Evolutionary conservation across 768 basidiomycete species (phyloP).

Genomic region (Leccinum broughii): DNA sequence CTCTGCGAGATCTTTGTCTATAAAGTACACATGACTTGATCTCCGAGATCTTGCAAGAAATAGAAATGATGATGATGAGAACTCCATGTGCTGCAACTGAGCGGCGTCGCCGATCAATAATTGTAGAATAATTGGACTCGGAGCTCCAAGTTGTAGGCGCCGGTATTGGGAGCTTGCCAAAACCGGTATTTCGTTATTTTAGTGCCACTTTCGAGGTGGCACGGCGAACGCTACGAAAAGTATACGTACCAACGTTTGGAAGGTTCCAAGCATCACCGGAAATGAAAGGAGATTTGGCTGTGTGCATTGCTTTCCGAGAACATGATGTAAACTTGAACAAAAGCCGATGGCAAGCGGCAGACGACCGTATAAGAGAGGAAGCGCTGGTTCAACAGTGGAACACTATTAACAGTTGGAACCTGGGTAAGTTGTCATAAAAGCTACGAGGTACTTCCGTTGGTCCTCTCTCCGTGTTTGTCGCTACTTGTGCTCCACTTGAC

Average conservation of each 20-base stretch:
- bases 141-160: background rate
- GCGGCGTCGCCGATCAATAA: background rate
- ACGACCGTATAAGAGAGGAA: background rate
- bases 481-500: background rate
- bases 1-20: constrained; percentile 3
- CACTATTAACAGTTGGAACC: background rate
- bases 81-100: background rate
- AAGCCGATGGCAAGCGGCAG: background rate
- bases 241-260: background rate
- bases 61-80: background rate
- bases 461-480: background rate
- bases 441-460: background rate
- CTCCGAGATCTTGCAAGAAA: background rate
- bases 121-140: background rate
- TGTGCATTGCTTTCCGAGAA: background rate
- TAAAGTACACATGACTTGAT: background rate
- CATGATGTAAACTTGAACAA: background rate
- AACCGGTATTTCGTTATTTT: background rate
- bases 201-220: background rate
- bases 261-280: background rate
- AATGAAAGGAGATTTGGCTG: background rate
- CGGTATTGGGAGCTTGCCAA: background rate
- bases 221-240: background rate
- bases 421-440: background rate
- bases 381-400: background rate